Evolutionary conservation across 2,329 filamentous ascomycete species (phyloP).

Genomic region (Uncinocarpus reesii): DNA sequence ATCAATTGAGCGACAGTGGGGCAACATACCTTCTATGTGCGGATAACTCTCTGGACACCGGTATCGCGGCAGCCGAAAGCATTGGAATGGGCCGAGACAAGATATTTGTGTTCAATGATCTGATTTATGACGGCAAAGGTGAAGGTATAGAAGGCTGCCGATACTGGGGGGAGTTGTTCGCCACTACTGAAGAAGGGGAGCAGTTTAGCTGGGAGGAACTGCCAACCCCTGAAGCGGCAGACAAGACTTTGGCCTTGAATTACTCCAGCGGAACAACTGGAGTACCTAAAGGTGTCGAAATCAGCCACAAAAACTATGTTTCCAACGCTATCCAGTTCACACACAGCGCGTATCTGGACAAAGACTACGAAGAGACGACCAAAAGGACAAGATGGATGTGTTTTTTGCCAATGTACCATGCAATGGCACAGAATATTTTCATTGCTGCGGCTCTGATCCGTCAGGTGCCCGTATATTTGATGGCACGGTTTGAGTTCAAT

Average conservation of each 20-base stretch:
- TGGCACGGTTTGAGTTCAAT: conserved; percentile 66
- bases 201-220: conserved; percentile 53
- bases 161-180: conserved; percentile 57
- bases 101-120: conserved; percentile 58
- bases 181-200: conserved; percentile 42
- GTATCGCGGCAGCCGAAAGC: conserved; percentile 53
- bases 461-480: conserved; percentile 62
- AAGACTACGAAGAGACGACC: conserved; percentile 40
- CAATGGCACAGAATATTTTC: conserved; percentile 61
- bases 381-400: conserved; percentile 44
- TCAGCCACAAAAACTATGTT: conserved; percentile 67
- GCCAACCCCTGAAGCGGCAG: conserved; percentile 9
- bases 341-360: conserved; percentile 38
- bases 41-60: conserved; percentile 49
- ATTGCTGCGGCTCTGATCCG: conserved; percentile 49
- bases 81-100: conserved; percentile 45
- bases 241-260: conserved; percentile 59
- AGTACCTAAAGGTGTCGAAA: conserved; percentile 72
- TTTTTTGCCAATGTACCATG: conserved; percentile 69
- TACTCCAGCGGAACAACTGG: conserved; percentile 68
- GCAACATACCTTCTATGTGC: conserved; percentile 59
- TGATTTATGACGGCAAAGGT: conserved; percentile 37
- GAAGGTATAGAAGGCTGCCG: conserved; percentile 35
- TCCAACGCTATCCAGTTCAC: conserved; percentile 56
- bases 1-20: conserved; percentile 62